These are phyloP conservation scores for Theobroma cacao DNA, from an alignment of 345 rosid species.

Conservation along the genomic window DNA sequence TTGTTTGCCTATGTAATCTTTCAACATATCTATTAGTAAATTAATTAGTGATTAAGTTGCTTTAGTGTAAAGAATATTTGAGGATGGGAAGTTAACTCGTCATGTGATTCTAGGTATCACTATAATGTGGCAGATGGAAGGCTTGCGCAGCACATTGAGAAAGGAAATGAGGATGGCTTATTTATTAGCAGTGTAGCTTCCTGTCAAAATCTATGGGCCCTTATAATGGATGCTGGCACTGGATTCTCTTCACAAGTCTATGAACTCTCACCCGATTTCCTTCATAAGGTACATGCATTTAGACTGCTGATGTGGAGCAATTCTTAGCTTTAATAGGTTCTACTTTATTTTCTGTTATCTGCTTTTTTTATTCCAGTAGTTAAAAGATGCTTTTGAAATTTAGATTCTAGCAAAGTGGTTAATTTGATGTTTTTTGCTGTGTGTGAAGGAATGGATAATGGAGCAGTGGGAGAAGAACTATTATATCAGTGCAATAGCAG, in stretches of 20 bases:
- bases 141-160: conserved; percentile 57
- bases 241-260: conserved; percentile 60
- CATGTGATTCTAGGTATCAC: conserved; percentile 51
- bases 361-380: background rate
- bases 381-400: conserved; percentile 8
- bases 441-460: conserved; percentile 95
- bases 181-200: conserved; percentile 67
- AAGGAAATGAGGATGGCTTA: conserved; percentile 65
- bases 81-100: background rate
- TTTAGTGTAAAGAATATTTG: background rate
- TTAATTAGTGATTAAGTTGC: background rate
- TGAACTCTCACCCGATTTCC: conserved; percentile 55
- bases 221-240: conserved; percentile 77
- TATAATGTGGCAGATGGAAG: conserved; percentile 67
- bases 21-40: background rate
- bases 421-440: conserved; percentile 11
- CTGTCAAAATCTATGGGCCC: conserved; percentile 63
- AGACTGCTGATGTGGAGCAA: background rate
- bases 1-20: background rate
- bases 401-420: background rate
- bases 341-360: background rate
- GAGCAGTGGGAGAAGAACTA: conserved; percentile 96
- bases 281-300: conserved; percentile 46
- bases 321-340: background rate
- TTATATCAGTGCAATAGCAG: conserved; percentile 86